Percentiles rank a stretch among this genome's conserved stretches.
Conservation (phyloP, 2,329 filamentous ascomycete species). For the Cytospora leucostoma region DNA sequence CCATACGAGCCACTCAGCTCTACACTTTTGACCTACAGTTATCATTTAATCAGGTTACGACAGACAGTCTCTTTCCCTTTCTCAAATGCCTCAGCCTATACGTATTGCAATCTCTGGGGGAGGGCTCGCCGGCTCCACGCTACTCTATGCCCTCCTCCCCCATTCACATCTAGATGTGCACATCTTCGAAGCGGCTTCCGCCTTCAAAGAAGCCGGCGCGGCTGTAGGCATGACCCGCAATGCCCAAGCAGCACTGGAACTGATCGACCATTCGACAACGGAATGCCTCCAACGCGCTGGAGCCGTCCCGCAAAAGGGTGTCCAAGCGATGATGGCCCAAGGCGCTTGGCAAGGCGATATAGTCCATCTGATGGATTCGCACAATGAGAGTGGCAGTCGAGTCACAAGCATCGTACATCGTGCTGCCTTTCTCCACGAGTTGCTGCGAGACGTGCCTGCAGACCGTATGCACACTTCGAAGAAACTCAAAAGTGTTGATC, state of each 20-base stretch:
- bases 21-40: too few species aligned
- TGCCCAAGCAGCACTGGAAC: neutral
- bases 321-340: slow-evolving; percentile 5
- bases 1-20: too few species aligned
- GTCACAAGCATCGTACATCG: slow-evolving; percentile 30
- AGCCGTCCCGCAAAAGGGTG: neutral
- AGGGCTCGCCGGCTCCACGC: too few species aligned
- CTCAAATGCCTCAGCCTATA: too few species aligned
- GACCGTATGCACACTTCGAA: slow-evolving; percentile 32
- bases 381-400: slow-evolving; percentile 18
- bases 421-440: slow-evolving; percentile 27
- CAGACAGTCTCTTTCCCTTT: too few species aligned
- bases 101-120: too few species aligned
- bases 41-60: too few species aligned
- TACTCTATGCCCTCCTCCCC: slow-evolving; percentile 7
- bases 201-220: slow-evolving; percentile 8
- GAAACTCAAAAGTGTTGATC: slow-evolving; percentile 26
- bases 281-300: slow-evolving; percentile 22
- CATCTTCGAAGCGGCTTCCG: slow-evolving; percentile 6
- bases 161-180: slow-evolving; percentile 11
- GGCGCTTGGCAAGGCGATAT: neutral
- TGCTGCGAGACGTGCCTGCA: slow-evolving; percentile 27
- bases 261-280: slow-evolving; percentile 12
- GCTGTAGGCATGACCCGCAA: slow-evolving; percentile 10
- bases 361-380: neutral